phyloP scores from a whole-genome alignment of 495 filamentous ascomycete genomes.

The Xanthoparmelia taractica region DNA sequence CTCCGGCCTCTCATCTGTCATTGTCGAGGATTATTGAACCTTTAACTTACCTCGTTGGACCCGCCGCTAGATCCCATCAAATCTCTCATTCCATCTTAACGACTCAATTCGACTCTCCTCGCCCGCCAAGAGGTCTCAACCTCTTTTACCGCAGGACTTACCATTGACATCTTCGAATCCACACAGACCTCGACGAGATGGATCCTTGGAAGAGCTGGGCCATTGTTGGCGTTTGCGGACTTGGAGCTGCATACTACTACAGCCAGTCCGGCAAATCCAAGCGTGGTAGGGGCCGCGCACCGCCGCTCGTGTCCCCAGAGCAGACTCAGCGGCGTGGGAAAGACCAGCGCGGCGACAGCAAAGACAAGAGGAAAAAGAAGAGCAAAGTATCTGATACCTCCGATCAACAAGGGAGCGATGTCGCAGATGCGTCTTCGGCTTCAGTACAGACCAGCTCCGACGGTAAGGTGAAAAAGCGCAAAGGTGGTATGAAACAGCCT shows the following conservation, averaged over 20 bases:
- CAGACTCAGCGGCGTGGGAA: conserved; percentile 16
- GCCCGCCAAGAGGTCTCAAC: not conserved
- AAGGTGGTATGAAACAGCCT: conserved; percentile 17
- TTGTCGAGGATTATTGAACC: not conserved
- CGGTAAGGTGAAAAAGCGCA: conserved; percentile 21
- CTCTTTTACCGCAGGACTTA: not conserved
- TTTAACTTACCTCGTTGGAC: not conserved
- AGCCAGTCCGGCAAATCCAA: conserved; percentile 16
- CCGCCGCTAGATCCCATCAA: not conserved
- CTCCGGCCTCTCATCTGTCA: not conserved
- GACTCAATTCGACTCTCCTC: not conserved
- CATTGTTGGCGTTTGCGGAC: conserved; percentile 18
- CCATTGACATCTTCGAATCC: no score
- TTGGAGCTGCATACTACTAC: conserved; percentile 24
- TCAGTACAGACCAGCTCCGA: conserved; percentile 11
- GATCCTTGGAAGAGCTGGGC: conserved; percentile 27
- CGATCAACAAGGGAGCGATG: conserved; percentile 17
- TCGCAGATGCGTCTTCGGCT: conserved; percentile 16
- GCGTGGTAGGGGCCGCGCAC: conserved; percentile 12
- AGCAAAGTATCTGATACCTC: conserved; percentile 11
- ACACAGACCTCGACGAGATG: conserved; percentile 10
- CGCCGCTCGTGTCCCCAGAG: conserved; percentile 8
- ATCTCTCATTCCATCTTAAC: not conserved
- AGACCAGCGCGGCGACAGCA: conserved; percentile 13
- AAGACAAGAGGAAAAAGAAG: conserved; percentile 19